phyloP scores from a whole-genome alignment of 495 filamentous ascomycete species.

The Evernia prunastri region DNA sequence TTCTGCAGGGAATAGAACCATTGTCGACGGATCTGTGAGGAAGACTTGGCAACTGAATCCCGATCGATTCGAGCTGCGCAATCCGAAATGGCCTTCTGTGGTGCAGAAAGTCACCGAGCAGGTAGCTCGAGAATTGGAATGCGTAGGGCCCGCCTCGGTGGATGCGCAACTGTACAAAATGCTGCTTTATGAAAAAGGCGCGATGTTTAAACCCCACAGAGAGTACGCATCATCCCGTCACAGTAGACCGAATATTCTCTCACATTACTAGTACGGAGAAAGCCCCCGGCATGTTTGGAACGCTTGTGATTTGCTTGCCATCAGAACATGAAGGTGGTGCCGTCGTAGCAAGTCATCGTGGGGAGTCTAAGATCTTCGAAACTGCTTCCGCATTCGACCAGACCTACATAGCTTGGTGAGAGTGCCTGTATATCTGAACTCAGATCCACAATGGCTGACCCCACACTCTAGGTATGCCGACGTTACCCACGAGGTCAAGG shows the following conservation, averaged over 20 bases:
- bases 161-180: background rate
- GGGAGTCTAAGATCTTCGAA: background rate
- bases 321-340: background rate
- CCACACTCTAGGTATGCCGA: background rate
- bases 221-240: too few species aligned
- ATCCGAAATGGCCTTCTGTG: conserved; percentile 31
- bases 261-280: background rate
- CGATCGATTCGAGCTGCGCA: conserved; percentile 37
- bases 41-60: conserved; percentile 46
- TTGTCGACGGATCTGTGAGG: conserved; percentile 11
- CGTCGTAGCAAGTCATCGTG: background rate
- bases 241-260: background rate
- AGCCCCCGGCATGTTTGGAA: background rate
- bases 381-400: background rate
- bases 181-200: too few species aligned
- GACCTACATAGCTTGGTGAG: conserved; percentile 2
- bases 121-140: background rate
- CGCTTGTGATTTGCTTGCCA: background rate
- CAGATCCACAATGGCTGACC: background rate
- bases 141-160: background rate
- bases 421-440: background rate
- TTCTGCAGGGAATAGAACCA: background rate
- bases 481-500: background rate
- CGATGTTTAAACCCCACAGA: too few species aligned
- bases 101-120: background rate